phyloP scores from a whole-genome alignment of 2,329 filamentous ascomycete genomes.

The Penicillium concentricum region DNA sequence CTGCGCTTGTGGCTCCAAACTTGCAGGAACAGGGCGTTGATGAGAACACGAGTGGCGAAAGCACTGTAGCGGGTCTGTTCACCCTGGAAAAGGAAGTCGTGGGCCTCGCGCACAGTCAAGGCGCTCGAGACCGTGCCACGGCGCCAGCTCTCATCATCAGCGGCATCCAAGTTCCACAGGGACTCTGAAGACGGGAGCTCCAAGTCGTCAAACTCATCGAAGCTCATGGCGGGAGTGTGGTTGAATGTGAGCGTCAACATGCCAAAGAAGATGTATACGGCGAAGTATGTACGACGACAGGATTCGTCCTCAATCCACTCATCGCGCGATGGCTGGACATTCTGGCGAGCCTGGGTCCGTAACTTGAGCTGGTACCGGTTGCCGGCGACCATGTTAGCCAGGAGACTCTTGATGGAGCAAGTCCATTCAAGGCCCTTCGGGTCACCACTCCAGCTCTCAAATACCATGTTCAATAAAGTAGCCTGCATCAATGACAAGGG shows the following conservation, averaged over 20 bases:
- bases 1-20: conserved; percentile 99
- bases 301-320: conserved; percentile 98
- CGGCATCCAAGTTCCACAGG: conserved; percentile 81
- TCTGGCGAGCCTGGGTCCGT: conserved; percentile 81
- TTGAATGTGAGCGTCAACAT: conserved; percentile 94
- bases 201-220: conserved; percentile 94
- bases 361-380: conserved; percentile 96
- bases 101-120: conserved; percentile 88
- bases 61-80: conserved; percentile 89
- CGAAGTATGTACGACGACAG: conserved; percentile 94
- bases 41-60: conserved; percentile 96
- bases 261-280: conserved; percentile 98
- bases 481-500: conserved; percentile 98
- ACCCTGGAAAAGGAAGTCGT: conserved; percentile 93
- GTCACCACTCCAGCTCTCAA: conserved; percentile 98
- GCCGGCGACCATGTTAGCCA: conserved; percentile 98
- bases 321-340: conserved; percentile 69
- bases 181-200: conserved; percentile 91
- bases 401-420: conserved; percentile 95
- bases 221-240: conserved; percentile 95
- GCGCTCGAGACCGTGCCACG: conserved; percentile 70
- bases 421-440: conserved; percentile 98
- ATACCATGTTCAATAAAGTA: conserved; percentile 96
- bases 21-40: conserved; percentile 96
- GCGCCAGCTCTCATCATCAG: conserved; percentile 79